Base-by-base conservation (phyloP, 257 asterid species). In the Penstemon eatonii region DNA sequence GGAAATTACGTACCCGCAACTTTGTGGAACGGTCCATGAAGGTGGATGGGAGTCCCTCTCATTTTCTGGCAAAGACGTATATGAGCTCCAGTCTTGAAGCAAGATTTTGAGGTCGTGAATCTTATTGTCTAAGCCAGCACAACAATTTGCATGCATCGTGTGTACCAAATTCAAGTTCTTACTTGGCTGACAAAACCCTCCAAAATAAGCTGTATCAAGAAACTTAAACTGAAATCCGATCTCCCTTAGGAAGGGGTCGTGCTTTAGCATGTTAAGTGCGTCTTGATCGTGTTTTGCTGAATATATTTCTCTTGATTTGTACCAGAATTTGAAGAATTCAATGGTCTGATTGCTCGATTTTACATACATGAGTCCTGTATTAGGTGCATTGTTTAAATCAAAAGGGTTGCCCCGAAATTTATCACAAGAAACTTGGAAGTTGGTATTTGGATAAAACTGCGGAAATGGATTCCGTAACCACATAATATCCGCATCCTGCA, bases 81-180 rank as follows among this genome's bases (percentile, higher is more conserved):
- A 62, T 9, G 44, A 18, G 44, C 67, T 62, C 67, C 67, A 62
- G 54, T 62, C 67, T 11, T 62, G 19, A 62, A 62, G 51, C 55
- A 62, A 42, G 5, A 45, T 18, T 4, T 62, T 62, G n/a, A 62
- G 67, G 10, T 41, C 55, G 45, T 44, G 67, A 44, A 62, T 18
- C 45, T 62, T 62, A 62, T 42, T 19, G n/a, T 62, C 55, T 15
- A 62, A 62, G 8, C 67, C 51, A 3, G 33, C 43, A 62, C 67
- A 62, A 19, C 55, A 62, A 43, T 62, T 62, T 9, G 67, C 67
- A 62, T 62, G 67, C 67, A 62, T 19, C 45, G 67, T 41, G 54
- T 15, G 18, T 33, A 62, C 55, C 67, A 62, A 4, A 45, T 62
- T 62, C 37, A 62, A 19, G 55, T 62, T 19, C 53, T 37, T 62